Evolutionary conservation across 768 basidiomycete genomes (phyloP), one percentile per base, ranked within the genome.

Genomic region (Podaxis sp.): DNA sequence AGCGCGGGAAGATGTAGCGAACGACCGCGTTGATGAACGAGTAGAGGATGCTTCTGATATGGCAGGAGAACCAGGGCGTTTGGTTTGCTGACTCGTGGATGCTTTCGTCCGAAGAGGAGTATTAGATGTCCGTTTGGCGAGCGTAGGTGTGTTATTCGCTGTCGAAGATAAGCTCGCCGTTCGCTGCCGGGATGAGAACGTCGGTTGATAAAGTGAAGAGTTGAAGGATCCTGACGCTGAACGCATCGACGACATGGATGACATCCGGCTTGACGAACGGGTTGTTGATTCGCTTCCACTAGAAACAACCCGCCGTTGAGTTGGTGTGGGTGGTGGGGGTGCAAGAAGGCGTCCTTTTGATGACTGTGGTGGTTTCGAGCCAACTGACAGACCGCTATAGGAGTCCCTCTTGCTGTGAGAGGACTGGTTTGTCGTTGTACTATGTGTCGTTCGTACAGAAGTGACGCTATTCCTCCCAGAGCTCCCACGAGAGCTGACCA

Each of bases 121-220:
- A 52, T 59, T 22, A 48, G 64, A 44, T 39, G 59, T 3, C 49
- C 56, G 15, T 77, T 69, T 36, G 77, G 70, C 39, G 73, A 73
- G 51, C 71, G 72, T 36, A 77, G 76, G 54, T 71, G 70, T 8
- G 76, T 71, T 70, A 24, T 72, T 69, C 30, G 73, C 72, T 12
- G 79, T 72, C 63, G 78, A 73, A 48, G 79, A 82, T 11, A 88
- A 72, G 70, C 92, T 94, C 36, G 81, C 75, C 22, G 92, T 93
- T 22, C 93, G 83, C 68, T 94, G 93, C 33, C 93, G 85, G n/a
- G 93, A 94, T 36, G 93, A 82, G 72, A 87, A 92, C 7, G 93
- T 95, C 3, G 92, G 82, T 33, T 78, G 78, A 64, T 82, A 81
- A 19, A 91, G 56, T 19, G 82, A 75, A n/a, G 78, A 67, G 44